Percentiles rank a stretch among this genome's conserved stretches.
phyloP scores from a whole-genome alignment of 208 protist species.

The Trypanosoma rangeli region DNA sequence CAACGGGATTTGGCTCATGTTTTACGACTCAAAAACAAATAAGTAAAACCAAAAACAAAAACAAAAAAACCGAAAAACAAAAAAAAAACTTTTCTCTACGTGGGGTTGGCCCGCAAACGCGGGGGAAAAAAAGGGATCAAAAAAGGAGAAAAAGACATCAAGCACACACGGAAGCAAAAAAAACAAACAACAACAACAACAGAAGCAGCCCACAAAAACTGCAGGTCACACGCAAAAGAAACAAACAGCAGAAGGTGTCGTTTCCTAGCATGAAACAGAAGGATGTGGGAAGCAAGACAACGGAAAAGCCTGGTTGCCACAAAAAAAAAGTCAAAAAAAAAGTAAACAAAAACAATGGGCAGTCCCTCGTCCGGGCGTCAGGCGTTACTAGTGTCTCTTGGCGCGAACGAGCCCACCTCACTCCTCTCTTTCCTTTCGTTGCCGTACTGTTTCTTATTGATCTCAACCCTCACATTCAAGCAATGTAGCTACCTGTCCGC shows the following conservation, averaged over 20 bases:
- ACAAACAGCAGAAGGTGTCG: background rate
- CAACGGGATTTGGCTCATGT: conserved; percentile 26
- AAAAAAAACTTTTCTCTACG: too few species aligned
- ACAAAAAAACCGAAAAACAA: background rate
- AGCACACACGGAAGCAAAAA: background rate
- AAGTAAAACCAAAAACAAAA: background rate
- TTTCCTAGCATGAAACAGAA: background rate
- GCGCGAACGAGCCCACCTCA: background rate
- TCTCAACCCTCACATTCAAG: background rate
- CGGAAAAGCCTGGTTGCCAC: too few species aligned
- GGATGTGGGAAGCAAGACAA: too few species aligned
- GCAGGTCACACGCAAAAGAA: background rate
- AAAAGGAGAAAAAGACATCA: background rate
- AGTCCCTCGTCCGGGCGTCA: too few species aligned
- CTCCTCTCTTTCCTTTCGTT: background rate
- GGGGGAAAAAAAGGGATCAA: background rate
- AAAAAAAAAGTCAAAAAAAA: too few species aligned
- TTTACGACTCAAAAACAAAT: background rate
- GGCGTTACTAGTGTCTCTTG: too few species aligned
- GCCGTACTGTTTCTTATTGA: background rate
- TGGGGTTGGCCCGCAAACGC: too few species aligned
- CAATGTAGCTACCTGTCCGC: too few species aligned
- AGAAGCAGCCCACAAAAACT: background rate
- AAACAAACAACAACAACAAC: background rate
- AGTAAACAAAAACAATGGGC: too few species aligned